These are phyloP conservation scores for Erigeron philadelphicus DNA, from an alignment of 140 eudicot species.

Conservation along the genomic window DNA sequence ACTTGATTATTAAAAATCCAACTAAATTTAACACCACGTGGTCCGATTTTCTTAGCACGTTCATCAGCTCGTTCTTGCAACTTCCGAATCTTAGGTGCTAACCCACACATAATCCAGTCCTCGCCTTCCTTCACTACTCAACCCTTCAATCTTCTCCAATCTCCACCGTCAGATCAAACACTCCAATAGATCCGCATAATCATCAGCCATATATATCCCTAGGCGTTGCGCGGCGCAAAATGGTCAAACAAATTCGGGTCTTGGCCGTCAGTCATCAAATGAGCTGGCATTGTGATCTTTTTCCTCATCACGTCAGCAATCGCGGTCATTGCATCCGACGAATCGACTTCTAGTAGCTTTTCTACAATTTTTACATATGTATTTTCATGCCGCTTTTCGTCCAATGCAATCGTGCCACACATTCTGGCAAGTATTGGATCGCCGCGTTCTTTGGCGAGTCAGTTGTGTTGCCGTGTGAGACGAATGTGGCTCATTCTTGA, in stretches of 20 bases:
- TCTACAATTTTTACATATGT: slow-evolving; percentile 61
- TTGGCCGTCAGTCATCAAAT: slow-evolving; percentile 60
- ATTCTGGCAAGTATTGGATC: slow-evolving; percentile 56
- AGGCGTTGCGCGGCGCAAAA: slow-evolving; percentile 49
- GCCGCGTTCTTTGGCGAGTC: slow-evolving; percentile 53
- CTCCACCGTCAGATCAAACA: slow-evolving; percentile 48
- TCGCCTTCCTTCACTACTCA: slow-evolving; percentile 48
- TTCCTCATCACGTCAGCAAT: slow-evolving; percentile 62
- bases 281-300: slow-evolving; percentile 72
- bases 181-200: slow-evolving; percentile 66
- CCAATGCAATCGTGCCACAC: slow-evolving; percentile 65
- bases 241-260: slow-evolving; percentile 52
- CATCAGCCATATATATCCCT: slow-evolving; percentile 53
- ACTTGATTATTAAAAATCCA: slow-evolving; percentile 56
- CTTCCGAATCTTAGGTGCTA: slow-evolving; percentile 53
- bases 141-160: slow-evolving; percentile 49
- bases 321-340: slow-evolving; percentile 45
- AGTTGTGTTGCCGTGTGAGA: slow-evolving; percentile 68
- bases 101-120: slow-evolving; percentile 65
- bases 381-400: slow-evolving; percentile 74
- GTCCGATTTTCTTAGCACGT: slow-evolving; percentile 38
- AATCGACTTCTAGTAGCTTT: slow-evolving; percentile 64
- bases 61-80: slow-evolving; percentile 55
- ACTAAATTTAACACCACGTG: slow-evolving; percentile 40
- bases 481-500: slow-evolving; percentile 73